These are phyloP conservation scores for Aspergillus hancockii DNA, from an alignment of 495 filamentous ascomycete species.

Conservation along the genomic window DNA sequence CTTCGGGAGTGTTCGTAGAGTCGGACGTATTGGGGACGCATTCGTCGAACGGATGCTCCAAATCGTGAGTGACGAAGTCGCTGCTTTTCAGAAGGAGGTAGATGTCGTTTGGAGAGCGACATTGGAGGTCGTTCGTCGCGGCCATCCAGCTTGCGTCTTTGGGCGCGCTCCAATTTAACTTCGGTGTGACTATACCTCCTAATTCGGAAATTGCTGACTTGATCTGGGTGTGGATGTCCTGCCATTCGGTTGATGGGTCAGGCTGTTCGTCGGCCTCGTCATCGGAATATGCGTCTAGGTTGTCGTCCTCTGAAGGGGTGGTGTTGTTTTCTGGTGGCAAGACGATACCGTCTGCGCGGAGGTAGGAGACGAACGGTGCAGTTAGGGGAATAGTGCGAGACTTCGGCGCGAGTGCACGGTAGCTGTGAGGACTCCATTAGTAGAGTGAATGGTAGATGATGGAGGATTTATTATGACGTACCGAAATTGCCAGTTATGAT, in stretches of 20 bases:
- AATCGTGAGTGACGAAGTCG: conserved; percentile 89
- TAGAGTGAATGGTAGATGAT: not conserved
- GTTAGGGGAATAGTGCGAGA: conserved; percentile 79
- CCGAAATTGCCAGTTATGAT: conserved; percentile 83
- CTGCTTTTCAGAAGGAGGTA: conserved; percentile 92
- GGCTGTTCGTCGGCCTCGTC: conserved; percentile 44
- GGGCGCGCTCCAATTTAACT: conserved; percentile 95
- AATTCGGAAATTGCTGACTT: conserved; percentile 74
- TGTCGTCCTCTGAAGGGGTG: conserved; percentile 37
- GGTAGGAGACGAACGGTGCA: conserved; percentile 74
- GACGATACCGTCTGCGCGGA: conserved; percentile 90
- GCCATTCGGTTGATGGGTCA: conserved; percentile 62
- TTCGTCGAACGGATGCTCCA: conserved; percentile 89
- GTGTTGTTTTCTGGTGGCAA: conserved; percentile 59
- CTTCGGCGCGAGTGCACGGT: conserved; percentile 79
- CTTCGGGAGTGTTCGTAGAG: conserved; percentile 31
- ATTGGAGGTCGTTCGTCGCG: conserved; percentile 87
- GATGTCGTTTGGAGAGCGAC: conserved; percentile 81
- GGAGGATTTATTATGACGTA: conserved; percentile 22
- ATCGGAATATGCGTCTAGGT: conserved; percentile 40
- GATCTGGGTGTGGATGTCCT: conserved; percentile 73
- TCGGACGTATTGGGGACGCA: conserved; percentile 51
- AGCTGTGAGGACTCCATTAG: conserved; percentile 43
- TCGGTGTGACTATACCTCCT: conserved; percentile 81
- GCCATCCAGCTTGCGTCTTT: conserved; percentile 97